phyloP scores from a whole-genome alignment of 257 asterid species.

The Solanum okadae region DNA sequence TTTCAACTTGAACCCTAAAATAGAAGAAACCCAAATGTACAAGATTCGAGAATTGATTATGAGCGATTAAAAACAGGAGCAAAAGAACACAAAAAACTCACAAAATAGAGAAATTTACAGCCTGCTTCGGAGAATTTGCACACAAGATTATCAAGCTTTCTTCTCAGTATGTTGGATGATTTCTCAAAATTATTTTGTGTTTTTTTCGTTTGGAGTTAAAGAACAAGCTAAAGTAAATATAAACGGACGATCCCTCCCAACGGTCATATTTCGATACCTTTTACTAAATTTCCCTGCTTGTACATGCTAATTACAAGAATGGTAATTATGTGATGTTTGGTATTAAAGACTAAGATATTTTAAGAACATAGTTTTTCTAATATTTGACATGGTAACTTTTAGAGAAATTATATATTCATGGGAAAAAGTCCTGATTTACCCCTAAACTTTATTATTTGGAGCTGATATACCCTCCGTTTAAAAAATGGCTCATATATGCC shows the following conservation, averaged over 20 bases:
- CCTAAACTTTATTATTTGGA: too few relatives aligned
- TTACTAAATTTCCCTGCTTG: not conserved
- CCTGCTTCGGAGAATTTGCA: not conserved
- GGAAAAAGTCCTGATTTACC: too few relatives aligned
- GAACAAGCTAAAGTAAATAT: not conserved
- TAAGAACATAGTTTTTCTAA: too few relatives aligned
- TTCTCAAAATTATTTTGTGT: not conserved
- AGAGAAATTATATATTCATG: too few relatives aligned
- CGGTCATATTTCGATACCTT: slow-evolving; percentile 11
- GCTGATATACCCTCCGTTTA: too few relatives aligned
- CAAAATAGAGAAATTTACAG: not conserved
- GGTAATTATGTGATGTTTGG: not conserved
- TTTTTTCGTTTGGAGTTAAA: not conserved
- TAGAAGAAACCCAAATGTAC: not conserved
- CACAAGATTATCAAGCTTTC: not conserved
- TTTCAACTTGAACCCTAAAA: not conserved
- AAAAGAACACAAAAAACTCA: not conserved
- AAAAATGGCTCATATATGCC: too few relatives aligned
- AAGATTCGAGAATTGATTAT: not conserved
- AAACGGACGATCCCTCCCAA: not conserved
- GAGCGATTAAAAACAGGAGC: not conserved
- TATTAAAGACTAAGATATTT: not conserved
- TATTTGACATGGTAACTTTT: too few relatives aligned
- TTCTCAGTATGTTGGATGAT: not conserved
- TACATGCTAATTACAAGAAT: too few relatives aligned